phyloP scores from a whole-genome alignment of 2,329 filamentous ascomycete genomes.

The Pseudocercospora crystallina region DNA sequence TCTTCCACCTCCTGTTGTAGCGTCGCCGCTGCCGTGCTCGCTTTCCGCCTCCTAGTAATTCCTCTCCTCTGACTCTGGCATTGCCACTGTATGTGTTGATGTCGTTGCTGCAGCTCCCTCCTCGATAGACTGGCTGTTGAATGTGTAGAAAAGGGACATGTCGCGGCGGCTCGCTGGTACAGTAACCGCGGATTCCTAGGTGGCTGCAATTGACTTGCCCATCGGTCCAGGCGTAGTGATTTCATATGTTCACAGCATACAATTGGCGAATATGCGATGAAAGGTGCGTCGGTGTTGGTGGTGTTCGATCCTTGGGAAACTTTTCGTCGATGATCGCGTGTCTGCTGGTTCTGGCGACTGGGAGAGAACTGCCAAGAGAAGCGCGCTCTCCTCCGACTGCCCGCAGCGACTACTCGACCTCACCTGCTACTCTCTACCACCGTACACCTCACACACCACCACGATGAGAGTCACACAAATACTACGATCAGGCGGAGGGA shows the following conservation, averaged over 20 bases:
- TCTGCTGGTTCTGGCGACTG: slow-evolving; percentile 1
- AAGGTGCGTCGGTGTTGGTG: not conserved
- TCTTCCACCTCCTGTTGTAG: slow-evolving; percentile 11
- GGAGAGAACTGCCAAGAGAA: not conserved
- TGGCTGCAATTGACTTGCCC: slow-evolving; percentile 60
- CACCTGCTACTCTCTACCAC: slow-evolving; percentile 17
- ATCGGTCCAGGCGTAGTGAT: slow-evolving; percentile 57
- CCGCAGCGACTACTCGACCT: slow-evolving; percentile 17
- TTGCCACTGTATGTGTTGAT: slow-evolving; percentile 21
- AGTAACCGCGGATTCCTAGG: slow-evolving; percentile 48
- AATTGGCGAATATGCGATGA: slow-evolving; percentile 1
- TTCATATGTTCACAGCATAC: slow-evolving; percentile 35
- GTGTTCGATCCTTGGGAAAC: slow-evolving; percentile 1
- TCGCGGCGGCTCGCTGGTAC: slow-evolving; percentile 9
- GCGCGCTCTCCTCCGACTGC: slow-evolving; percentile 4
- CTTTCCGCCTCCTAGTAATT: slow-evolving; percentile 16
- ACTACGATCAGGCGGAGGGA: slow-evolving; percentile 71
- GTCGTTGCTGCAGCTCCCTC: slow-evolving; percentile 19
- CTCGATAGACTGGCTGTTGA: slow-evolving; percentile 13
- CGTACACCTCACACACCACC: slow-evolving; percentile 9
- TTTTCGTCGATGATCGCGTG: slow-evolving; percentile 2
- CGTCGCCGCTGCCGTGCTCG: slow-evolving; percentile 29
- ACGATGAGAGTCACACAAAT: slow-evolving; percentile 34
- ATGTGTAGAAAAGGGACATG: slow-evolving; percentile 27
- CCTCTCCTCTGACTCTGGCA: slow-evolving; percentile 18